These are phyloP conservation scores for Dictyostelium intermedium DNA, from an alignment of 78 protist species.

Conservation along the genomic window DNA sequence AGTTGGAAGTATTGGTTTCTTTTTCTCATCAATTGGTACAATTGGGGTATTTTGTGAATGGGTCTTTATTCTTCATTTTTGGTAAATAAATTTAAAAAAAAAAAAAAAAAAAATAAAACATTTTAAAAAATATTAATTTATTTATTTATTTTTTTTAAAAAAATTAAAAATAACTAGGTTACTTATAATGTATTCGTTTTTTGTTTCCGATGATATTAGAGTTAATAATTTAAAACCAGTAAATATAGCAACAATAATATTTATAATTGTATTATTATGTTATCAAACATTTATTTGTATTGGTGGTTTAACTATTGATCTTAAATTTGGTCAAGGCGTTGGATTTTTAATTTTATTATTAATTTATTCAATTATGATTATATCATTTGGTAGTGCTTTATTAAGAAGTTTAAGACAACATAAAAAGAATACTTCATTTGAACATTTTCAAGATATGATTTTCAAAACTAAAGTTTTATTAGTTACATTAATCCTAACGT, in stretches of 20 bases:
- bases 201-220: conserved; percentile 13
- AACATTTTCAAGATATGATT: conserved; percentile 21
- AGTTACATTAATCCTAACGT: background rate
- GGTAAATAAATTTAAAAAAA: background rate
- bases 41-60: background rate
- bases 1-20: background rate
- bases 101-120: too few species aligned
- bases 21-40: background rate
- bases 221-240: background rate
- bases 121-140: background rate
- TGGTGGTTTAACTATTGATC: background rate
- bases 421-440: background rate
- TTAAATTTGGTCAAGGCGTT: background rate
- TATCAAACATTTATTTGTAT: background rate
- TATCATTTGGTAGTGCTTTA: background rate
- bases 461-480: conserved; percentile 8
- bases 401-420: background rate
- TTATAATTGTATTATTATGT: background rate
- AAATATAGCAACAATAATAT: background rate
- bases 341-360: conserved; percentile 11
- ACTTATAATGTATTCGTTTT: conserved; percentile 36
- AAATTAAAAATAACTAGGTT: background rate
- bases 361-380: background rate
- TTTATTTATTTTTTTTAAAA: background rate
- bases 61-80: background rate